A percentile compares a stretch with the other conserved stretches of the same genome.
Conservation (phyloP, 495 filamentous ascomycete genomes). For the Cudoniella acicularis region DNA sequence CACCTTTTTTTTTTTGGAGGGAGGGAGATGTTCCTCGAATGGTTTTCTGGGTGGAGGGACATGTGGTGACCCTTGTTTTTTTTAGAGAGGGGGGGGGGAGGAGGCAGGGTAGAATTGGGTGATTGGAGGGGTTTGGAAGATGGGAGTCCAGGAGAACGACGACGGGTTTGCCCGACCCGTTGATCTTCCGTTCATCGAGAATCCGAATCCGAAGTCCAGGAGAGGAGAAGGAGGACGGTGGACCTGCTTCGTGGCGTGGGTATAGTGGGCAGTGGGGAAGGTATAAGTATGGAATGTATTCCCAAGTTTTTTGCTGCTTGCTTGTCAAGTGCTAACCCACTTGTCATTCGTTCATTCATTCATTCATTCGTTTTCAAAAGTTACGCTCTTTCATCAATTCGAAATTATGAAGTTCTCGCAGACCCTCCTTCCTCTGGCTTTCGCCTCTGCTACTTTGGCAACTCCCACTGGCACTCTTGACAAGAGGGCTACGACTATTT, state of each 20-base stretch:
- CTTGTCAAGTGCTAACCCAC: neutral
- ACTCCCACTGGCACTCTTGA: conserved; percentile 37
- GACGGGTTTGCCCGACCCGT: too few relatives aligned
- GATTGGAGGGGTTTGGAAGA: too few relatives aligned
- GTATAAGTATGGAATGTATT: neutral
- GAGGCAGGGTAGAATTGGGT: too few relatives aligned
- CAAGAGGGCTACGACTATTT: conserved; percentile 41
- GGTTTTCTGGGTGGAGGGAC: too few relatives aligned
- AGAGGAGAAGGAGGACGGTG: neutral
- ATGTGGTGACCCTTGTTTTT: too few relatives aligned
- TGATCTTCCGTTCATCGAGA: neutral
- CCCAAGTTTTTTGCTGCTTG: neutral
- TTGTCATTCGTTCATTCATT: neutral
- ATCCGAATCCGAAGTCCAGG: neutral
- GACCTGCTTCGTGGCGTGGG: neutral
- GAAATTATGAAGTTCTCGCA: neutral
- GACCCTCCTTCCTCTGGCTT: conserved; percentile 12
- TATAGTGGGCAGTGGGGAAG: neutral
- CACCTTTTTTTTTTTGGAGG: too few relatives aligned
- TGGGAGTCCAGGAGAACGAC: too few relatives aligned
- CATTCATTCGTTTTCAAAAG: neutral
- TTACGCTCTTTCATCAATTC: neutral
- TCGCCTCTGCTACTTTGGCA: conserved; percentile 35
- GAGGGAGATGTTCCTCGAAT: neutral
- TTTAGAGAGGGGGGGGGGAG: too few relatives aligned